Base-by-base conservation (phyloP, 2,329 filamentous ascomycete species). In the Aspergillus puulaauensis region DNA sequence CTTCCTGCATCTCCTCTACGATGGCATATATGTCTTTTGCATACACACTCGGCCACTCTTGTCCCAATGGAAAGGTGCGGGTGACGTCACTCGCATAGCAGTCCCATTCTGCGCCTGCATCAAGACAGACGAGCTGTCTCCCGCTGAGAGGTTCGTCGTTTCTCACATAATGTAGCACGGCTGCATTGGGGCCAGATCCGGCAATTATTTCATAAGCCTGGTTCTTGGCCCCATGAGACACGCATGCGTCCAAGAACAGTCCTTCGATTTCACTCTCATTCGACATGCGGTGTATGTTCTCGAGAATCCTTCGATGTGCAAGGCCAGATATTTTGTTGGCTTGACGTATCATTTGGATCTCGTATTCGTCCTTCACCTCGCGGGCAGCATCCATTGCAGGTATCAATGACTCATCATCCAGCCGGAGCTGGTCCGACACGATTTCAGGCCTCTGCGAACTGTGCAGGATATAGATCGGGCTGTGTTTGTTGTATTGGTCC, bases 121-220 rank as follows among this genome's bases (percentile, higher is more conserved):
- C 93, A 19, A 97, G 78, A 57, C 96, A 83, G 52, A 97, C 76
- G 66, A 96, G 88, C 54, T 90, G 84, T 76, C 93, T 92, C 44
- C 85, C 86, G 1, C 77, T 76, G 37, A 93, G 77, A 0, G 86
- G 81, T 68, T 88, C 82, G 63, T 92, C 81, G 72, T 96, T 96
- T 69, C 88, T 85, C 23, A 91, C 85, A 67, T 97, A 97, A 77
- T 97, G 93, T 35, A 97, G 82, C 1, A 91, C 95, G 5, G 92
- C 90, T 0, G 90, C 93, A 15, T 90, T 88, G 5, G 86, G 83
- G 11, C 93, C 93, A 35, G 85, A 85, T 0, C 91, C 93, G 17
- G 95, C 86, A 68, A 98, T 97, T 59, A 89, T 88, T 64, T 90
- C 85, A 75, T 98, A 98, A 1, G 93, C 88, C 79, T 96, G 91